Evolutionary conservation across 1,284 basidiomycete genomes (phyloP), one percentile per base, ranked within the genome.

Genomic region (Fistulina hepatica): DNA sequence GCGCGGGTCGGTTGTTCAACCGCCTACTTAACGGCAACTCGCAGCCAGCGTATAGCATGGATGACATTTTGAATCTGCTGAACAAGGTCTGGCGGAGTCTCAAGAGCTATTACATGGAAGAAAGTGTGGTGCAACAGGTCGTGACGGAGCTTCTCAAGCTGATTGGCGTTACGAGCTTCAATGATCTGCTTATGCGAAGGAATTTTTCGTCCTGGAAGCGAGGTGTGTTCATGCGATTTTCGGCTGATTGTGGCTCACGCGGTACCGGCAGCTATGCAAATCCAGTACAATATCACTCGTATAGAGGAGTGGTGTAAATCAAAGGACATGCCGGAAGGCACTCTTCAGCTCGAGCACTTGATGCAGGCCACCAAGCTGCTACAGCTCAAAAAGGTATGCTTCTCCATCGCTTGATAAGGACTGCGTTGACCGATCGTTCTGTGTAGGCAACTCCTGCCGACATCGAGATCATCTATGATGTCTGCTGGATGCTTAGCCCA

Each of bases 141-240:
- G 73, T 97, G 44, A 97, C 91, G 4, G 95, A 99, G 61, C 69
- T 98, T 21, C 74, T 98, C 50, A 97, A 97, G 65, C 65, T 98
- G 46, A 90, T 97, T 51, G 95, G 95, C 15, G 92, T 97, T 33
- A 92, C 91, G 48, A 92, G 90, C 50, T 99, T 99, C 65, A 99
- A 99, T 58, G 95, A 99, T 52, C 72, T 99, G 46, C 67, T 99
- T 42, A 98, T 99, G 94, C 73, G 95, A 52, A 75, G 95, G 36
- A 98, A 98, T 65, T 99, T 99, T 63, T 95, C 91, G 52, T 97
- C 94, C 3, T 99, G 95, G 95, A 99, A 99, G 64, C 79, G 95
- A 66, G 94, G 91, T 90, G 50, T 39, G 71, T 65, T 17, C 21
- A 36, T 17, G 10, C 19, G 16, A 13, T 34, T 30, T 25, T 19